phyloP scores from a whole-genome alignment of 768 basidiomycete species.

The Rhodotorula toruloides region DNA sequence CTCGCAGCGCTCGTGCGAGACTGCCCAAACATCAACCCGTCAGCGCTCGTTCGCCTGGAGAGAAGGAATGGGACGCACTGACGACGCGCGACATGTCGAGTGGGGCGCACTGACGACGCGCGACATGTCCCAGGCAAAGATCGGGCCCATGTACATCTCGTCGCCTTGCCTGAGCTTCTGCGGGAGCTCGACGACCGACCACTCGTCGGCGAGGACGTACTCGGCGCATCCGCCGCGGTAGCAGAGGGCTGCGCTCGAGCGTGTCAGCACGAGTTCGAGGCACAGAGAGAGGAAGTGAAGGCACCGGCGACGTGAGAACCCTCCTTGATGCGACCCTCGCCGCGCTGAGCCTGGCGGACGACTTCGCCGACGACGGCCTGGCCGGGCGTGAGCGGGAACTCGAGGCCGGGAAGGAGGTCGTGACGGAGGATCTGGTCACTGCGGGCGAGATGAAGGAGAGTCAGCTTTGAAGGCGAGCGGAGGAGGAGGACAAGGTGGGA shows the following conservation, averaged over 20 bases:
- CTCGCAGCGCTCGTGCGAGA: conserved; percentile 10
- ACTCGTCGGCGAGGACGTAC: conserved; percentile 15
- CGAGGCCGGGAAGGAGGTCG: background rate
- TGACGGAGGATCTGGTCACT: background rate
- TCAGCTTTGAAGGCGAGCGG: background rate
- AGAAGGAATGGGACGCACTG: background rate
- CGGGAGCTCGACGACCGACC: background rate
- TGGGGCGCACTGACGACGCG: conserved; percentile 5
- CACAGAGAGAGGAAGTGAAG: background rate
- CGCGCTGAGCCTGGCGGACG: background rate
- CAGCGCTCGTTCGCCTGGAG: background rate
- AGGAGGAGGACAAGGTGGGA: background rate
- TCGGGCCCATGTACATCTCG: background rate
- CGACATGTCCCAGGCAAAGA: background rate
- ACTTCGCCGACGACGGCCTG: background rate
- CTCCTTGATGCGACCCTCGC: background rate
- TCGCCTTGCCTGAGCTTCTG: background rate
- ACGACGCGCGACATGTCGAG: background rate
- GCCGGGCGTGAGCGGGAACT: background rate
- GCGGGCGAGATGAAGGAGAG: background rate
- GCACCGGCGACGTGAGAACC: background rate
- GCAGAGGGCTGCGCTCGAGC: background rate
- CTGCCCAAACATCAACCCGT: background rate
- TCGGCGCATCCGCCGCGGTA: conserved; percentile 10
- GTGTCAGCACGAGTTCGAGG: background rate